Percentiles rank a stretch among this genome's conserved stretches.
phyloP scores from a whole-genome alignment of 495 filamentous ascomycete genomes.

The Diplogelasinospora grovesii region DNA sequence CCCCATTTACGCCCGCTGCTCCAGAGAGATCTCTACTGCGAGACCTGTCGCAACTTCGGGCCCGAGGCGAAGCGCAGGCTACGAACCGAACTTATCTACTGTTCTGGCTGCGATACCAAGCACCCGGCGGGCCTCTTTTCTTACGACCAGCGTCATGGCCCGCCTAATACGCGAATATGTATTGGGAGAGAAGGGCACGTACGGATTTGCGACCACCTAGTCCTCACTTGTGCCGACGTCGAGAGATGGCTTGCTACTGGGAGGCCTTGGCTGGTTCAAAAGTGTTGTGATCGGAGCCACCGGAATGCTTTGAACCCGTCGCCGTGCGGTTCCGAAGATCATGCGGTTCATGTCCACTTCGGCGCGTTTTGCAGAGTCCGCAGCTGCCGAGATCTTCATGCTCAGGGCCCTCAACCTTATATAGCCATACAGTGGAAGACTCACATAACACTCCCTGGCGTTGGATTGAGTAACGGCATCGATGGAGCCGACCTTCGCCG shows the following conservation, averaged over 20 bases:
- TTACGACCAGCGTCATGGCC: background rate
- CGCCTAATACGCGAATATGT: background rate
- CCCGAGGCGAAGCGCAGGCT: background rate
- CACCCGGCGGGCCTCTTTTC: constrained; percentile 2
- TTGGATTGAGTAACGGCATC: background rate
- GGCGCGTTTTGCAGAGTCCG: background rate
- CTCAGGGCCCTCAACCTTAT: background rate
- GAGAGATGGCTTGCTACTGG: background rate
- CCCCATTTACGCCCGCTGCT: background rate
- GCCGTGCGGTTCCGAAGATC: background rate
- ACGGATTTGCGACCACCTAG: background rate
- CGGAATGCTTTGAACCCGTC: background rate
- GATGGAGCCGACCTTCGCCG: background rate
- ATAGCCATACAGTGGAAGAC: background rate
- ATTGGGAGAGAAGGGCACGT: constrained; percentile 1
- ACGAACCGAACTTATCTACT: constrained; percentile 2
- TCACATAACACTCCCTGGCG: background rate
- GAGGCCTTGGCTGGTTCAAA: background rate
- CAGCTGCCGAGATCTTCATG: background rate
- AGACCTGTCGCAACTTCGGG: background rate
- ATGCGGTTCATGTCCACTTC: background rate
- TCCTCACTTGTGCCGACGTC: background rate
- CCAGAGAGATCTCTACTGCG: constrained; percentile 1
- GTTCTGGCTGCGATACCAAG: background rate
- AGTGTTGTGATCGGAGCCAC: background rate